Conservation (phyloP, 345 rosid genomes). For the Erodium maritimum region DNA sequence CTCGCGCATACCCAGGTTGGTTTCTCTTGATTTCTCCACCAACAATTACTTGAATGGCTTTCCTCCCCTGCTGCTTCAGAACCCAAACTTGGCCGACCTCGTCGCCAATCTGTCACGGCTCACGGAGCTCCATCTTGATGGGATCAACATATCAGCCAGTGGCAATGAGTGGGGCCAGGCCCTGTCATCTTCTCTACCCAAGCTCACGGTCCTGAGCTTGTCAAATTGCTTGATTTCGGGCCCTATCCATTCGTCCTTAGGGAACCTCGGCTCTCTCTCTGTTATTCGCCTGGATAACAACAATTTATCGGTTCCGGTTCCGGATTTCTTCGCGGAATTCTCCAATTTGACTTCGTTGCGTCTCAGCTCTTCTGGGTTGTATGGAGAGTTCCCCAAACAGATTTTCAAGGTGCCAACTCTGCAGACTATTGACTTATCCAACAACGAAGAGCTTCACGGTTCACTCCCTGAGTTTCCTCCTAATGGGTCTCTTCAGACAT, state of each 20-base stretch:
- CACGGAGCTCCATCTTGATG: conserved; percentile 17
- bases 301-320: conserved; percentile 15
- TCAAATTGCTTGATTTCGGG: conserved; percentile 17
- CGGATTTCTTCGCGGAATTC: conserved; percentile 17
- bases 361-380: conserved; percentile 9
- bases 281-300: conserved; percentile 13
- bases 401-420: conserved; percentile 17
- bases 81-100: conserved; percentile 14
- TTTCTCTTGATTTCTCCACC: conserved; percentile 23
- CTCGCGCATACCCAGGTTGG: conserved; percentile 16
- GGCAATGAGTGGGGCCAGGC: conserved; percentile 26
- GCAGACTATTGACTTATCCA: conserved; percentile 18
- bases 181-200: neutral
- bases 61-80: conserved; percentile 6
- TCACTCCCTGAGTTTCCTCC: conserved; percentile 4
- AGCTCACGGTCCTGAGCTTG: conserved; percentile 22
- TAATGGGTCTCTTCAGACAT: conserved; percentile 13
- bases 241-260: conserved; percentile 13
- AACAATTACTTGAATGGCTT: neutral
- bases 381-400: conserved; percentile 19
- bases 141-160: conserved; percentile 10
- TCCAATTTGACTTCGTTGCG: conserved; percentile 6
- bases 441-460: conserved; percentile 15
- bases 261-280: conserved; percentile 6
- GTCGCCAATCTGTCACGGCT: conserved; percentile 12